phyloP scores from a whole-genome alignment of 2,329 filamentous ascomycete genomes.

The Hymenoscyphus scutula region DNA sequence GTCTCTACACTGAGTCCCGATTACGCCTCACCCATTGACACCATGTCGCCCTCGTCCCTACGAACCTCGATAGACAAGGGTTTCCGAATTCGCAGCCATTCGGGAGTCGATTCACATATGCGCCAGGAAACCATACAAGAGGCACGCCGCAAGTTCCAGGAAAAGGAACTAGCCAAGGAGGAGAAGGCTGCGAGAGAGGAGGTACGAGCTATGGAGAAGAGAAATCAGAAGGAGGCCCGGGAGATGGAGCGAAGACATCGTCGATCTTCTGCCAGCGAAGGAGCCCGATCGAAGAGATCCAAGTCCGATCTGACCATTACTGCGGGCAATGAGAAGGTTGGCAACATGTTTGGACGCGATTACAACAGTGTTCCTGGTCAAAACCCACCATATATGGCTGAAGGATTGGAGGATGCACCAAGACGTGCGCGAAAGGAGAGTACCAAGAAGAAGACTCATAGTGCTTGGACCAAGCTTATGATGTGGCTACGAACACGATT shows the following conservation, averaged over 20 bases:
- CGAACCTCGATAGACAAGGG: slow-evolving; percentile 58
- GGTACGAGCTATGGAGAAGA: slow-evolving; percentile 56
- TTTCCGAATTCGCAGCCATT: slow-evolving; percentile 60
- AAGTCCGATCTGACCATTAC: slow-evolving; percentile 36
- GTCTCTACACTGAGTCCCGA: slow-evolving; percentile 23
- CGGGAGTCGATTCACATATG: slow-evolving; percentile 54
- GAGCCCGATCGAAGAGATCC: slow-evolving; percentile 41
- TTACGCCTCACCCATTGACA: slow-evolving; percentile 28
- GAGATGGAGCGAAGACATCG: slow-evolving; percentile 45
- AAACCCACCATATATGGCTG: slow-evolving; percentile 12
- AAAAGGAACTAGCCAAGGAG: slow-evolving; percentile 59
- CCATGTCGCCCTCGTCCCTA: slow-evolving; percentile 45
- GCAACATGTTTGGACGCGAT: slow-evolving; percentile 22
- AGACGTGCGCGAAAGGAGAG: slow-evolving; percentile 13
- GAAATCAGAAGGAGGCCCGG: slow-evolving; percentile 55
- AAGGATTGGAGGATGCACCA: slow-evolving; percentile 6
- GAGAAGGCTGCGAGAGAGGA: slow-evolving; percentile 61
- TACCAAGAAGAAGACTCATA: slow-evolving; percentile 57
- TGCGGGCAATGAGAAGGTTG: slow-evolving; percentile 28
- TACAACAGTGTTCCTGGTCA: slow-evolving; percentile 22
- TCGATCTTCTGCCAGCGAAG: slow-evolving; percentile 37
- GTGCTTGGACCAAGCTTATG: slow-evolving; percentile 61
- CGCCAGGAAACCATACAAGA: slow-evolving; percentile 58
- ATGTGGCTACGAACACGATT: slow-evolving; percentile 62
- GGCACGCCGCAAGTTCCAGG: slow-evolving; percentile 61